Evolutionary conservation across 129 eudicot species (phyloP).

Genomic region (Mikania micrantha): DNA sequence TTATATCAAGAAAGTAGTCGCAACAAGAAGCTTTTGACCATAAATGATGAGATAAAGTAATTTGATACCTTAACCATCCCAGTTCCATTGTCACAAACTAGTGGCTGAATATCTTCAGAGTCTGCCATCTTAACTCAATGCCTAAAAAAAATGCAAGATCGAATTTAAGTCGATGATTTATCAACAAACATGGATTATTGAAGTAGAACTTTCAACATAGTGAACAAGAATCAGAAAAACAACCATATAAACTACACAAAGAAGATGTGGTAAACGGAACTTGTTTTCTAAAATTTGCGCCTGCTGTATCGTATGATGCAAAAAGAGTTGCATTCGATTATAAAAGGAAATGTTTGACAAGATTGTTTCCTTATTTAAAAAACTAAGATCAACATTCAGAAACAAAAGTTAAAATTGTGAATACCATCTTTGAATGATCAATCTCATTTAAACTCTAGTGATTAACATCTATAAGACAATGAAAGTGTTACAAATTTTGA

Average conservation of each 20-base stretch:
- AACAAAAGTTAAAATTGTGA: not conserved
- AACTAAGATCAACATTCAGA: not conserved
- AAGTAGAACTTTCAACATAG: not conserved
- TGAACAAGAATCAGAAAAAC: conserved; percentile 1
- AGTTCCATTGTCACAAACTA: conserved; percentile 64
- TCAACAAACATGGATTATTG: not conserved
- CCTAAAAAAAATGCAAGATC: not conserved
- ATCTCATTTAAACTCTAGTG: not conserved
- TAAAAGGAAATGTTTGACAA: not conserved
- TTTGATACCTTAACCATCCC: conserved; percentile 57
- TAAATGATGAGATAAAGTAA: not conserved
- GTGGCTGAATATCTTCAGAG: conserved; percentile 50
- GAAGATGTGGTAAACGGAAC: not conserved
- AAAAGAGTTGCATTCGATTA: not conserved
- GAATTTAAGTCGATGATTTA: not conserved
- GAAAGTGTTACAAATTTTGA: not conserved
- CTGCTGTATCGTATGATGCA: not conserved
- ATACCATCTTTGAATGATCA: not conserved
- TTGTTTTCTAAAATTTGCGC: not conserved
- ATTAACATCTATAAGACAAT: not conserved
- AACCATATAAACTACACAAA: not conserved
- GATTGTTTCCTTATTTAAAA: not conserved
- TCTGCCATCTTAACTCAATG: conserved; percentile 41
- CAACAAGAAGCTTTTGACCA: not conserved
- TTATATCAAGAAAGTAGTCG: not conserved